A percentile compares a stretch with the other conserved stretches of the same genome.
phyloP scores from a whole-genome alignment of 2,329 filamentous ascomycete species.

The Pestalotiopsis sp. region DNA sequence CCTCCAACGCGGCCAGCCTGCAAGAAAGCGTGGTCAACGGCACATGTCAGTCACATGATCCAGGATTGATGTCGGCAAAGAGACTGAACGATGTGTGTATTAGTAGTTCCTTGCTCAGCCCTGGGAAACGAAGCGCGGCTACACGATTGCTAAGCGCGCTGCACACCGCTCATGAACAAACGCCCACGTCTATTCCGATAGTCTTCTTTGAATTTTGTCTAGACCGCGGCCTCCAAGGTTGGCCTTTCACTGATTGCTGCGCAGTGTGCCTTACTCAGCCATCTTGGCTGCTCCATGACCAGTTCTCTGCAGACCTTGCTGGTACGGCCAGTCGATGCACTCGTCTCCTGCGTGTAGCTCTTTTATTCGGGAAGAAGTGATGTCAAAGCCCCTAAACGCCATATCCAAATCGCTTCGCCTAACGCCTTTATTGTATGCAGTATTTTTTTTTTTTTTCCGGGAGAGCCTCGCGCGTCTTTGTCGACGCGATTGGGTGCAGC shows the following conservation, averaged over 20 bases:
- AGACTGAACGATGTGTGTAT: neutral
- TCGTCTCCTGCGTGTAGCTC: neutral
- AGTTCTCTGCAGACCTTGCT: neutral
- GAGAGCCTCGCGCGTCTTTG: neutral
- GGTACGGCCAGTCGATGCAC: neutral
- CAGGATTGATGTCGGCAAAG: neutral
- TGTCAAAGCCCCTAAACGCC: neutral
- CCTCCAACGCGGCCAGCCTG: neutral
- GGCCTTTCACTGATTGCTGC: neutral
- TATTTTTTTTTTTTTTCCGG: neutral
- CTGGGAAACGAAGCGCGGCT: neutral
- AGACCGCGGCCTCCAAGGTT: neutral
- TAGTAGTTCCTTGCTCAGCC: neutral
- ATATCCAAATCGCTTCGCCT: slow-evolving; percentile 22
- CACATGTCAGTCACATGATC: neutral
- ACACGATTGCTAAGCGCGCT: slow-evolving; percentile 5
- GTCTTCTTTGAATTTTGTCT: neutral
- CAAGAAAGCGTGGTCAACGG: neutral
- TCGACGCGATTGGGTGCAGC: neutral
- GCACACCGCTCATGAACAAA: slow-evolving; percentile 1
- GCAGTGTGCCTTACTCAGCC: slow-evolving; percentile 2
- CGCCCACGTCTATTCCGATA: neutral
- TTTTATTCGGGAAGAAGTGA: neutral
- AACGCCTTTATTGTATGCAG: slow-evolving; percentile 34
- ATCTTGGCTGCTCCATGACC: neutral